Conservation (phyloP, 495 filamentous ascomycete species). For the Xylaria intraflava region DNA sequence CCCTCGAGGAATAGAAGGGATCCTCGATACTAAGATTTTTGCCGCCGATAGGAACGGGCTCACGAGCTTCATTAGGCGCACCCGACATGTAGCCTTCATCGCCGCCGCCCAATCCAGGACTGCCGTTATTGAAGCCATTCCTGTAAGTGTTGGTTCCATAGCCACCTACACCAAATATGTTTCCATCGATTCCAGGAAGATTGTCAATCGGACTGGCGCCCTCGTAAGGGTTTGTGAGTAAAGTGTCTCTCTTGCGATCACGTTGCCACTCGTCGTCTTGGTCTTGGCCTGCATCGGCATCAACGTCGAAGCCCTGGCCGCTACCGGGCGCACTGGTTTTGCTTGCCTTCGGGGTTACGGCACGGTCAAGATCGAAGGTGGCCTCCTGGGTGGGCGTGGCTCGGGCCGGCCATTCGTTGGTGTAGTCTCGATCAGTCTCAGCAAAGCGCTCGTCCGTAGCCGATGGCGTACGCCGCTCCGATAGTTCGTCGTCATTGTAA, state of each 20-base stretch:
- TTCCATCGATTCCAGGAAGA: conserved; percentile 42
- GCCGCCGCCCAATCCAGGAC: conserved; percentile 45
- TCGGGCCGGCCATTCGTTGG: conserved; percentile 33
- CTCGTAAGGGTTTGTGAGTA: conserved; percentile 54
- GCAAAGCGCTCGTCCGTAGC: conserved; percentile 32
- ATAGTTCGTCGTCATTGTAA: conserved; percentile 49
- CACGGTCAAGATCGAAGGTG: conserved; percentile 32
- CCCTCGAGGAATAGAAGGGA: conserved; percentile 51
- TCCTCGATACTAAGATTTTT: conserved; percentile 57
- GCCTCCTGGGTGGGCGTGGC: conserved; percentile 34
- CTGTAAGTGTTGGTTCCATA: conserved; percentile 32
- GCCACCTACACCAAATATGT: conserved; percentile 34
- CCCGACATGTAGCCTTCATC: conserved; percentile 93
- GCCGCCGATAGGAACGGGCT: conserved; percentile 38
- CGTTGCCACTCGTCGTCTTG: conserved; percentile 51
- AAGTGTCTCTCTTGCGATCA: conserved; percentile 50
- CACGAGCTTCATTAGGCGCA: conserved; percentile 64
- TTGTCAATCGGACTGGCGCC: conserved; percentile 47
- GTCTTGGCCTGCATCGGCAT: conserved; percentile 41
- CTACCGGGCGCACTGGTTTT: conserved; percentile 12
- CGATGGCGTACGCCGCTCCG: conserved; percentile 25
- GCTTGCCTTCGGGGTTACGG: conserved; percentile 28
- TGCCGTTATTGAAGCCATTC: conserved; percentile 38
- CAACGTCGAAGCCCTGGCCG: conserved; percentile 25
- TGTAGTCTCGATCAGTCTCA: conserved; percentile 20